Percentiles rank a stretch among this genome's conserved stretches.
Conservation (phyloP, 805 yeast genomes). For the Candida maris region DNA sequence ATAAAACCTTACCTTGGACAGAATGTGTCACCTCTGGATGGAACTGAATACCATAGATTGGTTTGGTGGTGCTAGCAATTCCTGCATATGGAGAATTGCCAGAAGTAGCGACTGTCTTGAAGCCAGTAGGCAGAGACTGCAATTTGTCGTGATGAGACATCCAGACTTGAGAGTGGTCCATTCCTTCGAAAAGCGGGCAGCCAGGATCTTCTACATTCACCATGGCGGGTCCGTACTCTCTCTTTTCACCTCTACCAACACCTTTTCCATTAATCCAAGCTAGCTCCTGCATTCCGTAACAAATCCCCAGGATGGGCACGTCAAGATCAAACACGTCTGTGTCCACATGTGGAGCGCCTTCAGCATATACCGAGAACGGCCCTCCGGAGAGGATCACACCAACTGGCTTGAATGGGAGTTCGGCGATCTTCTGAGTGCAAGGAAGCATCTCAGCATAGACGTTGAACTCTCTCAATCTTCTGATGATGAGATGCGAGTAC, state of each 20-base stretch:
- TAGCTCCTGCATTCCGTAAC: conserved; percentile 98
- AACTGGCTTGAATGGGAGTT: conserved; percentile 89
- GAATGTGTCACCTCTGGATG: conserved; percentile 99
- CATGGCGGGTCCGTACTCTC: conserved; percentile 97
- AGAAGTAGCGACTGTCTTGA: conserved; percentile 83
- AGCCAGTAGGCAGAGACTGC: conserved; percentile 84
- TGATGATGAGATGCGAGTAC: conserved; percentile 93
- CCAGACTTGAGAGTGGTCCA: conserved; percentile 96
- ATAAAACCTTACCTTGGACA: conserved; percentile 78
- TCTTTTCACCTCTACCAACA: conserved; percentile 93
- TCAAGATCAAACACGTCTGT: conserved; percentile 83
- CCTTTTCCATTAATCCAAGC: conserved; percentile 97
- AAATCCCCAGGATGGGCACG: conserved; percentile 95
- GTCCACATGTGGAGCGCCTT: conserved; percentile 96
- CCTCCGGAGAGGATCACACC: conserved; percentile 97
- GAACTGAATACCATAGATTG: conserved; percentile 93
- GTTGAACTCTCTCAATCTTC: conserved; percentile 96
- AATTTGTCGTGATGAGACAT: conserved; percentile 99
- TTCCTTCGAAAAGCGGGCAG: conserved; percentile 77
- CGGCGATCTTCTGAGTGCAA: conserved; percentile 95
- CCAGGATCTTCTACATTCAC: conserved; percentile 71
- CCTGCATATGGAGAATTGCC: conserved; percentile 96
- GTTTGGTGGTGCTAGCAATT: conserved; percentile 67
- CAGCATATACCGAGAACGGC: conserved; percentile 95
- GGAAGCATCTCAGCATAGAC: conserved; percentile 99